Conservation (phyloP, 352 stramenopile genomes). For the Globisporangium abappressorium region DNA sequence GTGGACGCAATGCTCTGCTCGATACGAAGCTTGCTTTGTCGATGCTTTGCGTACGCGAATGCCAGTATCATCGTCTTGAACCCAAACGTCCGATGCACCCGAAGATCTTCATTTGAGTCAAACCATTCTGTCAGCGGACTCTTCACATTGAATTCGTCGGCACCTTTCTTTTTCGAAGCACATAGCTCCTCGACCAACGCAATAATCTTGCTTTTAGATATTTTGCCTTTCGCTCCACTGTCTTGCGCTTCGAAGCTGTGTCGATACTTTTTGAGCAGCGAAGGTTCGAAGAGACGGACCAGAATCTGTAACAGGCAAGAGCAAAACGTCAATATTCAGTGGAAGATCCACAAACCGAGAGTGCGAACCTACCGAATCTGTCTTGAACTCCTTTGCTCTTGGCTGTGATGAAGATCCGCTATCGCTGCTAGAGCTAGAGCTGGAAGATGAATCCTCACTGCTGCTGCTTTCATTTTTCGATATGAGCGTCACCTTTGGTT, state of each 20-base stretch:
- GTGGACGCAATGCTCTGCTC: slow-evolving; percentile 45
- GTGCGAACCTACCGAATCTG: slow-evolving; percentile 3
- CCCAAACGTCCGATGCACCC: slow-evolving; percentile 42
- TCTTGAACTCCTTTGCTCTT: not conserved
- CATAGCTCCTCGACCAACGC: slow-evolving; percentile 30
- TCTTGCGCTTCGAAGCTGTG: slow-evolving; percentile 38
- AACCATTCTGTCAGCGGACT: slow-evolving; percentile 50
- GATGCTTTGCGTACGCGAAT: slow-evolving; percentile 44
- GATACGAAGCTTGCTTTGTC: slow-evolving; percentile 42
- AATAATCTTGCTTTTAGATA: slow-evolving; percentile 41
- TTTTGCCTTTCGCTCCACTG: slow-evolving; percentile 29
- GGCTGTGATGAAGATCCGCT: slow-evolving; percentile 4
- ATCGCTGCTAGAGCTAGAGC: slow-evolving; percentile 16
- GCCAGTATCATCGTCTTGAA: slow-evolving; percentile 56
- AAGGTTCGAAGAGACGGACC: slow-evolving; percentile 34
- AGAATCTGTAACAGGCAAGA: slow-evolving; percentile 23
- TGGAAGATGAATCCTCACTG: slow-evolving; percentile 23
- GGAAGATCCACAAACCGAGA: not conserved
- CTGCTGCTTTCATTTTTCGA: slow-evolving; percentile 16
- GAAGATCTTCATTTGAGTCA: slow-evolving; percentile 42
- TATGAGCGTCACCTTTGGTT: slow-evolving; percentile 35
- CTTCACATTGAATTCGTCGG: slow-evolving; percentile 6
- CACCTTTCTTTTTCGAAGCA: slow-evolving; percentile 1
- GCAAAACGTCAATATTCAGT: not conserved
- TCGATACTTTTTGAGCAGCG: slow-evolving; percentile 31